These are phyloP conservation scores for Giardia duodenalis DNA, from an alignment of 208 protist species.

Conservation along the genomic window DNA sequence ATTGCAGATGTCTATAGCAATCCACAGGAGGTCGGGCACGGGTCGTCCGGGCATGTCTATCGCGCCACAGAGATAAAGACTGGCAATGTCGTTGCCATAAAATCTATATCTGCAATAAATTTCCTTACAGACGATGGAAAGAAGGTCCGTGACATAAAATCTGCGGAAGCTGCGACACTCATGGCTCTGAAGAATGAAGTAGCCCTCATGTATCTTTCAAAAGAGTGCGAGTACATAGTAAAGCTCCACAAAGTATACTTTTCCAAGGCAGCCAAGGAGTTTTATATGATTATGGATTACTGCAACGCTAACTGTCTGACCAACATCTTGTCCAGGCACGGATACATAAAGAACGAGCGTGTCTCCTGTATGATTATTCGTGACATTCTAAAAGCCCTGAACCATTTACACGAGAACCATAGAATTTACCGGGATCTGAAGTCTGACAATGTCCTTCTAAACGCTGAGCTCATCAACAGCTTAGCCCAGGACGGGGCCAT, in stretches of 20 bases:
- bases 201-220: conserved; percentile 19
- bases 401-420: conserved; percentile 50
- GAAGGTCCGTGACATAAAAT: not conserved
- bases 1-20: not conserved
- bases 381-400: conserved; percentile 43
- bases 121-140: not conserved
- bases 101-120: not conserved
- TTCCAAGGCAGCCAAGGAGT: not conserved
- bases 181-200: conserved; percentile 32
- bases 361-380: not conserved
- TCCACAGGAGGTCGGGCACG: not conserved
- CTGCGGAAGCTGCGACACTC: not conserved
- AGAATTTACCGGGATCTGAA: conserved; percentile 62
- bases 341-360: not conserved
- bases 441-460: conserved; percentile 54
- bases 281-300: conserved; percentile 56
- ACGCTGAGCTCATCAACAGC: not conserved
- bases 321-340: conserved; percentile 39
- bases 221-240: conserved; percentile 12
- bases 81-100: conserved; percentile 28
- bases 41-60: conserved; percentile 28
- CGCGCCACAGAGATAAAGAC: not conserved
- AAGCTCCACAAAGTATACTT: not conserved
- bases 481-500: not conserved
- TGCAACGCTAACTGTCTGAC: conserved; percentile 53